These are phyloP conservation scores for Geopyxis carbonaria DNA, from an alignment of 495 filamentous ascomycete genomes.

Conservation along the genomic window DNA sequence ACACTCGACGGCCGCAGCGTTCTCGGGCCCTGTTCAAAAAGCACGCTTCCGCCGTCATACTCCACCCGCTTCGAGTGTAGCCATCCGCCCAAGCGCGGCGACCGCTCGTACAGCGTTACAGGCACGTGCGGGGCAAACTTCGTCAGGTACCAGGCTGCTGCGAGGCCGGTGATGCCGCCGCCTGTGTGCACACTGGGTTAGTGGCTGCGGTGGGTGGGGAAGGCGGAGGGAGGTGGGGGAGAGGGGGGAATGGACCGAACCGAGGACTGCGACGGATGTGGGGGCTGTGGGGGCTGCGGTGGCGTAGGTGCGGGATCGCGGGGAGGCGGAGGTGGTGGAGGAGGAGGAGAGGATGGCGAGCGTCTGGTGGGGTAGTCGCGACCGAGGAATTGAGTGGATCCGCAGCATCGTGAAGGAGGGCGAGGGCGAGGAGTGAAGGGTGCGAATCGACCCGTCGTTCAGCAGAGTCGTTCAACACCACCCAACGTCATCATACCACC, in stretches of 20 bases:
- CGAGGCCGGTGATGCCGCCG: constrained; percentile 79
- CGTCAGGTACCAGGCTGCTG: constrained; percentile 56
- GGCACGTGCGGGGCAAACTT: constrained; percentile 36
- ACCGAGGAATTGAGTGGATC: no score
- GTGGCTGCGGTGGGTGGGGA: no score
- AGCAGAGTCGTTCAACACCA: no score
- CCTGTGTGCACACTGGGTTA: constrained; percentile 38
- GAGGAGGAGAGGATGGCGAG: no score
- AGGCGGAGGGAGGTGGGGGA: no score
- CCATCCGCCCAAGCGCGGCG: constrained; percentile 63
- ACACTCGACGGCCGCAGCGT: constrained; percentile 44
- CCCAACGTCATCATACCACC: no score
- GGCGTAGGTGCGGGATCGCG: constrained; percentile 1
- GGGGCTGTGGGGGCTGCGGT: constrained; percentile 4
- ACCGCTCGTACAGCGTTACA: constrained; percentile 67
- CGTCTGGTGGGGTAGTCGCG: no score
- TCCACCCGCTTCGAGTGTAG: constrained; percentile 45
- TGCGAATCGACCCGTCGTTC: no score
- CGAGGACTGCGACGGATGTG: constrained; percentile 23
- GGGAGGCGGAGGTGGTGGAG: no score
- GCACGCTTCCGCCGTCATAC: constrained; percentile 36
- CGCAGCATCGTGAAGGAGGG: no score
- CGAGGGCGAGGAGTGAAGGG: no score
- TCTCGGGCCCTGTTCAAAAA: constrained; percentile 76
- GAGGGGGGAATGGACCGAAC: constrained; percentile 19